Evolutionary conservation across 1,284 basidiomycete genomes (phyloP).

Genomic region (Coriolopsis trogii): DNA sequence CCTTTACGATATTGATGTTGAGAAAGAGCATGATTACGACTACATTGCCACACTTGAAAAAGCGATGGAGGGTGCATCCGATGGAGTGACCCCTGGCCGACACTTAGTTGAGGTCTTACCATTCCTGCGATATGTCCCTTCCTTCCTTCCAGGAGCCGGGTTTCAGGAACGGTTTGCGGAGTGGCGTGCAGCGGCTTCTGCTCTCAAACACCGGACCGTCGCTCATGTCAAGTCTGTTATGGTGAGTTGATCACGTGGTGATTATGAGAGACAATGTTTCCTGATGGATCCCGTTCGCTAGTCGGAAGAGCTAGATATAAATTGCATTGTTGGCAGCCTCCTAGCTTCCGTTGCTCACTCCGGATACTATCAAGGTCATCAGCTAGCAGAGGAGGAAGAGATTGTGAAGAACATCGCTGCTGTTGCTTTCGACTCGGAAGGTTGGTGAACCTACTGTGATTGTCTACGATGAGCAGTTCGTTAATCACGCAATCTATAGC

Average conservation of each 20-base stretch:
- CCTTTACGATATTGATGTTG: constrained; percentile 23
- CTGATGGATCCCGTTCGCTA: too few relatives aligned
- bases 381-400: neutral
- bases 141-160: constrained; percentile 12
- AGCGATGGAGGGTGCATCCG: neutral
- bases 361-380: neutral
- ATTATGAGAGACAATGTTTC: neutral
- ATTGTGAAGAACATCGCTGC: constrained; percentile 2
- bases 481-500: too few relatives aligned
- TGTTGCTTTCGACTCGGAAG: neutral
- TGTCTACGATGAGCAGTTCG: too few relatives aligned
- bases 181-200: neutral
- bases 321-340: neutral
- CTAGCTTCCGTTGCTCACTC: neutral
- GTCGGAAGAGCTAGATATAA: too few relatives aligned
- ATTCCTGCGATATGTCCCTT: constrained; percentile 7
- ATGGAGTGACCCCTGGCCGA: neutral
- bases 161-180: neutral
- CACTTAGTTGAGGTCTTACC: constrained; percentile 7
- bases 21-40: constrained; percentile 3
- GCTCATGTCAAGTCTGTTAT: neutral
- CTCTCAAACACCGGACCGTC: constrained; percentile 2
- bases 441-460: too few relatives aligned
- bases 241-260: neutral
- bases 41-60: constrained; percentile 21